Base-by-base conservation (phyloP, 2,329 filamentous ascomycete species). In the Didymellaceae sp. region DNA sequence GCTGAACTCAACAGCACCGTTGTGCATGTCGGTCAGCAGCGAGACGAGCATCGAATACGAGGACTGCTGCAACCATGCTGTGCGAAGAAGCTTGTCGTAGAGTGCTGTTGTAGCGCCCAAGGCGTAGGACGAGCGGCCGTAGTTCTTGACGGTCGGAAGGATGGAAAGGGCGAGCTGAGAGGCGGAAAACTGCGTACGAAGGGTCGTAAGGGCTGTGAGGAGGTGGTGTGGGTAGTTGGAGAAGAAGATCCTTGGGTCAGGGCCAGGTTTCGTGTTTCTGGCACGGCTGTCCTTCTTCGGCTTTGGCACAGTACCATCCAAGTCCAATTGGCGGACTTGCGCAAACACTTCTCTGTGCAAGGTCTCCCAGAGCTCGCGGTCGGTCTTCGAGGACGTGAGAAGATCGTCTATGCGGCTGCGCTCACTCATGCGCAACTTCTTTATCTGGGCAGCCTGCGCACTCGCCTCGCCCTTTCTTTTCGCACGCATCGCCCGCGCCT, bases 41-140 rank as follows among this genome's bases (percentile, higher is more conserved):
- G 78, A 74, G 40, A 85, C 71, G 18, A 88, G 81, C 1, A 77
- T 77, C 3, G 65, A 57, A 2, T 84, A 76, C 61, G 90, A 84
- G 17, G 83, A 79, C 55, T 83, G 82, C 9, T 83, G 81, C 25
- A 75, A 70, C 83, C 86, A 90, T 46, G 84, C 77, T 17, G 86
- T 79, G 11, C 77, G 71, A 18, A 90, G 77, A 25, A 91, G 78
- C 39, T 83, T 78, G 65, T 88, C 86, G 76, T 89, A 92, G 32
- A 92, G 82, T 0, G 81, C 76, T 0, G 87, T 88, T 14, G 85
- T 86, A 5, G 84, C 86, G 38, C 88, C 89, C 0, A 93, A 80
- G 6, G 90, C 85, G 63, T 87, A 90, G 0, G 87, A 87, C 1
- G 83, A 81, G 1, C 88, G 79, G 1, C 89, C 88, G 0, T 90